Base-by-base conservation (phyloP, 768 basidiomycete genomes). In the Tricholoma sp. region DNA sequence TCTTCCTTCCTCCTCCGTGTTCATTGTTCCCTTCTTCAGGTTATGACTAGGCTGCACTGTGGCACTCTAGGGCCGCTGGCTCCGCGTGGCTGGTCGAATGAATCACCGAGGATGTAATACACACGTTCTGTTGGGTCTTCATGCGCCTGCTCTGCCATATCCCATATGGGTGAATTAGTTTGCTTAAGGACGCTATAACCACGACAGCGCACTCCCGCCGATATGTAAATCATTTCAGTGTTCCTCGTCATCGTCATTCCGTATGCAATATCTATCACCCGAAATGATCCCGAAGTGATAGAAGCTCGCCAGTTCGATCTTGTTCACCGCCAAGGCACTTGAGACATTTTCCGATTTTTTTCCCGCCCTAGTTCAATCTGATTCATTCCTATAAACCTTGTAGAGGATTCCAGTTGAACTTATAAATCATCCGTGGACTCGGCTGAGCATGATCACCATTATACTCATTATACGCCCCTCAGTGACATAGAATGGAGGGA, bases 11-110 rank as follows among this genome's bases (percentile, higher is more conserved):
- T 48, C 15, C 7, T 29, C 2, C 29, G 24, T 32, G 6, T 11
- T 8, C 59, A 60, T 60, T 60, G 59, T 60, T 18, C 50, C 28
- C 53, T 54, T 24, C 24, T 24, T 24, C 24, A 4, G 13, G 15
- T 55, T 57, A 49, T 37, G 50, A 52, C 41, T 39, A 45, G 18
- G 53, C 39, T 50, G 54, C 9, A 39, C n/a, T n/a, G n/a, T n/a
- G n/a, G n/a, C n/a, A n/a, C 39, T 5, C 15, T 41, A 29, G 37
- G 18, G 18, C 52, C 37, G 8, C 12, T 48, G 47, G 44, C 52
- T 41, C 52, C 53, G 39, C 52, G 44, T 52, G 20, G 45, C 24
- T 33, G 42, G 17, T 50, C 37, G 28, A 29, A 37, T 37, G 51
- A 31, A 2, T 53, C 45, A 6, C n/a, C 3, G 0, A 45, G 31